These are phyloP conservation scores for Stagonosporopsis chrysanthemi DNA, from an alignment of 2,329 filamentous ascomycete genomes.

Conservation along the genomic window DNA sequence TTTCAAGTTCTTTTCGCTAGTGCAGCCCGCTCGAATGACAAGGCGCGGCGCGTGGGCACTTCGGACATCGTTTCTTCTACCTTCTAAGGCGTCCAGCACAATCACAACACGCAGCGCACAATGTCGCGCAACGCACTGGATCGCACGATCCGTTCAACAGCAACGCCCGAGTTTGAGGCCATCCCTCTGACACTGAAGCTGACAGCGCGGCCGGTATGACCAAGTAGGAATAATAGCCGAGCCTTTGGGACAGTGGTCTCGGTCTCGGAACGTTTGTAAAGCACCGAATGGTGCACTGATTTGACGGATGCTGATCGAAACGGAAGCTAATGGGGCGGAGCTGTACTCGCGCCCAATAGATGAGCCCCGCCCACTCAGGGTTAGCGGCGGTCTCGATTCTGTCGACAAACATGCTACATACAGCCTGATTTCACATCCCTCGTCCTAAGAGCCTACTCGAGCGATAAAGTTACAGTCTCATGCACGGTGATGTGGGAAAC, in stretches of 20 bases:
- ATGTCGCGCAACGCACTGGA: not conserved
- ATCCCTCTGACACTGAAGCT: not conserved
- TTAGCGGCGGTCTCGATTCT: not conserved
- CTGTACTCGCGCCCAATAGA: not conserved
- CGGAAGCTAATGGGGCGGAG: not conserved
- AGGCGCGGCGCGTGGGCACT: not conserved
- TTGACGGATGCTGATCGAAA: not conserved
- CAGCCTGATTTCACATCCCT: not conserved
- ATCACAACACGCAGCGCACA: not conserved
- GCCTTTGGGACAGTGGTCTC: not conserved
- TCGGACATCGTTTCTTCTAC: not conserved
- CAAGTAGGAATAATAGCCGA: not conserved
- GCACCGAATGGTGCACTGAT: constrained; percentile 2
- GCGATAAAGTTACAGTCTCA: not conserved
- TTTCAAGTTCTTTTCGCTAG: constrained; percentile 9
- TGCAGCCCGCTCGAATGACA: constrained; percentile 2
- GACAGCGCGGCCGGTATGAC: not conserved
- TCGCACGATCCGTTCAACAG: not conserved
- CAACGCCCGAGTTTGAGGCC: not conserved
- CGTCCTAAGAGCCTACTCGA: not conserved
- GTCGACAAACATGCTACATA: not conserved
- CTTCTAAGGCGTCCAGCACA: not conserved
- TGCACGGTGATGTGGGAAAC: not conserved
- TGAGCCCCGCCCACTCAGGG: not conserved
- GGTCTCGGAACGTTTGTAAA: not conserved